phyloP scores from a whole-genome alignment of 2,329 filamentous ascomycete genomes.

The Ceratocystis colombiana region DNA sequence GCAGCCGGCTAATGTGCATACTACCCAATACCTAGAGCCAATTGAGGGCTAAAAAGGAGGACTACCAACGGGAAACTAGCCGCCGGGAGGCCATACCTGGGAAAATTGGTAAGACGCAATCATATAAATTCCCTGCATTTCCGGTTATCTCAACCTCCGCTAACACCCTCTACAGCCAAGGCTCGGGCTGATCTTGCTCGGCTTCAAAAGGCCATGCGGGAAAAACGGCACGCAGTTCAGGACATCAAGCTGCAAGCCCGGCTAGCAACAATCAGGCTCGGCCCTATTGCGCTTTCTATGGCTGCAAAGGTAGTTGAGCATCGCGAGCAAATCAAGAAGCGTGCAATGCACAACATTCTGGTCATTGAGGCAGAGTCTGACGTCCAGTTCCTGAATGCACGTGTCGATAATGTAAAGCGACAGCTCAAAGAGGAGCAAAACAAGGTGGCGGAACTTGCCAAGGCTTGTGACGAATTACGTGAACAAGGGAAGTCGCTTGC shows the following conservation, averaged over 20 bases:
- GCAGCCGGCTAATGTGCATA: constrained; percentile 22
- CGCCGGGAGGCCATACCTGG: constrained; percentile 58
- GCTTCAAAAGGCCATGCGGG: constrained; percentile 38
- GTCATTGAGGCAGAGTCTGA: constrained; percentile 78
- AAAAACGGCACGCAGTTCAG: constrained; percentile 52
- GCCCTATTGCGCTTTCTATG: constrained; percentile 4
- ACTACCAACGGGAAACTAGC: constrained; percentile 55
- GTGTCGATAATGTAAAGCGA: constrained; percentile 50
- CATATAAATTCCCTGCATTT: neutral
- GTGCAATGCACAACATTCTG: constrained; percentile 44
- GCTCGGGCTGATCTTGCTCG: constrained; percentile 5
- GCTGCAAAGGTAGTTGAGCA: constrained; percentile 18
- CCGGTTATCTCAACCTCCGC: neutral
- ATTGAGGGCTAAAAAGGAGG: constrained; percentile 53
- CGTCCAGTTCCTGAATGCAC: constrained; percentile 53
- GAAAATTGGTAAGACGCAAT: constrained; percentile 51
- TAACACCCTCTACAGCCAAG: constrained; percentile 6
- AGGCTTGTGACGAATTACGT: constrained; percentile 33
- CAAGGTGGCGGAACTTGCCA: constrained; percentile 34
- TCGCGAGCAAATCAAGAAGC: constrained; percentile 20
- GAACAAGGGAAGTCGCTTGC: constrained; percentile 33
- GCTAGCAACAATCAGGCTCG: constrained; percentile 16
- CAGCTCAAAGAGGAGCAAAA: constrained; percentile 40
- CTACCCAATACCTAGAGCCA: constrained; percentile 35
- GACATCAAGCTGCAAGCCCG: constrained; percentile 16